Conservation (phyloP, 148 eudicot species). For the Pharnaceum exiguum region DNA sequence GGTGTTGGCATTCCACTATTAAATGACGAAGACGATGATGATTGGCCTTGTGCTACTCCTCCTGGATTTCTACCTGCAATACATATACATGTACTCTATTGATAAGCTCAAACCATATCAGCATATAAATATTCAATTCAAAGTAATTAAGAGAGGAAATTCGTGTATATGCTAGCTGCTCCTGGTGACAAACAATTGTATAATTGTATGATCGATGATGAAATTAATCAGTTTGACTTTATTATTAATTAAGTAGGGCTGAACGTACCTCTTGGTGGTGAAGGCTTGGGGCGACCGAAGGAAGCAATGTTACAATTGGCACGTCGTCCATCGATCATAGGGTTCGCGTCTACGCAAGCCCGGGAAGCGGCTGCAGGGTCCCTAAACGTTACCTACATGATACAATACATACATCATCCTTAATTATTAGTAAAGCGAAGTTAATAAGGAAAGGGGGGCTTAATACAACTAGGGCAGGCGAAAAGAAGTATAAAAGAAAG, state of each 20-base stretch:
- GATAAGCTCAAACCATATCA: too few species aligned
- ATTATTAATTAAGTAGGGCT: not conserved
- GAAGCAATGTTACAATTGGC: constrained; percentile 96
- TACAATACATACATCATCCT: not conserved
- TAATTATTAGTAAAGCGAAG: too few species aligned
- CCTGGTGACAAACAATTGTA: too few species aligned
- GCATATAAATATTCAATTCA: not conserved
- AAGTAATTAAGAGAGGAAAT: too few species aligned
- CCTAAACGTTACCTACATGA: constrained; percentile 59
- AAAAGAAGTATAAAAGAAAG: not conserved
- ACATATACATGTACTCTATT: not conserved
- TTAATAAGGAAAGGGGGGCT: too few species aligned
- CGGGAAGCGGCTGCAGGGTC: constrained; percentile 72
- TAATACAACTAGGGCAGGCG: not conserved
- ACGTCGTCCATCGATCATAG: constrained; percentile 82
- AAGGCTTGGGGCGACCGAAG: constrained; percentile 71
- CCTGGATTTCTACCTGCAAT: constrained; percentile 50
- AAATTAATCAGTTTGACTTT: too few species aligned
- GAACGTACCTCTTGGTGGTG: constrained; percentile 57
- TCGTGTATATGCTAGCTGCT: too few species aligned
- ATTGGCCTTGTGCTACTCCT: constrained; percentile 23
- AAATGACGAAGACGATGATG: constrained; percentile 25
- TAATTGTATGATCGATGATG: too few species aligned
- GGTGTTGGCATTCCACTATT: constrained; percentile 37
- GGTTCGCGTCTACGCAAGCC: constrained; percentile 72